Evolutionary conservation across 2,329 filamentous ascomycete genomes (phyloP), one percentile per base, ranked within the genome.

Genomic region (Monilinia polystroma): DNA sequence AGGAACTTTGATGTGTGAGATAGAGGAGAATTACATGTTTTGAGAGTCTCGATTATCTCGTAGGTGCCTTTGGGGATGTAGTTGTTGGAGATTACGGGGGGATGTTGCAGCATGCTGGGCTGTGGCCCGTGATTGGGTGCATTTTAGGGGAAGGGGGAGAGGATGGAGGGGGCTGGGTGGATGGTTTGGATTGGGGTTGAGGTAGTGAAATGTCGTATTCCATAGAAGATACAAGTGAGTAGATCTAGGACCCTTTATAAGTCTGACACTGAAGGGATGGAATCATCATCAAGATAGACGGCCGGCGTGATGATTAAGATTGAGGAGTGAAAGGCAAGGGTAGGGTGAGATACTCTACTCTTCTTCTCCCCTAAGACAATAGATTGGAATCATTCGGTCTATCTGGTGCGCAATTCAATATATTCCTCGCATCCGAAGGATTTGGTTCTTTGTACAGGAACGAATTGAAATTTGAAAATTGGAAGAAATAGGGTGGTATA

Each of bases 51-150:
- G 65, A 87, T 78, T 47, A 81, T 80, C 68, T 85, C 82, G 67
- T 86, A 87, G 62, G 75, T 78, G 66, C 86, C 86, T 78, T 84
- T 85, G 49, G 78, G 75, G 56, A 80, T 73, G 75, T 88, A 88
- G 10, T 80, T 83, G 70, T 81, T 80, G 7, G 80, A 75, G 26
- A 85, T 78, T 38, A 87, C 80, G 11, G 85, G 6, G 86, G 83
- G 63, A 85, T 79, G 73, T 84, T 85, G 75, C 84, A 85, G 79
- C 84, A 86, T 72, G 83, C 80, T 76, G 79, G 77, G 73, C 79
- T 83, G 76, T 85, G 83, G 77, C 82, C 83, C 32, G 69, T 47
- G 38, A 68, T 67, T 47, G 69, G 67, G 45, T 71, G 68, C 68
- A 70, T 70, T 18, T 3, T 63, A 20, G 38, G 47, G 5, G 16